These are phyloP conservation scores for Magnusiomyces paraingens DNA, from an alignment of 1,139 yeast species.

Conservation along the genomic window DNA sequence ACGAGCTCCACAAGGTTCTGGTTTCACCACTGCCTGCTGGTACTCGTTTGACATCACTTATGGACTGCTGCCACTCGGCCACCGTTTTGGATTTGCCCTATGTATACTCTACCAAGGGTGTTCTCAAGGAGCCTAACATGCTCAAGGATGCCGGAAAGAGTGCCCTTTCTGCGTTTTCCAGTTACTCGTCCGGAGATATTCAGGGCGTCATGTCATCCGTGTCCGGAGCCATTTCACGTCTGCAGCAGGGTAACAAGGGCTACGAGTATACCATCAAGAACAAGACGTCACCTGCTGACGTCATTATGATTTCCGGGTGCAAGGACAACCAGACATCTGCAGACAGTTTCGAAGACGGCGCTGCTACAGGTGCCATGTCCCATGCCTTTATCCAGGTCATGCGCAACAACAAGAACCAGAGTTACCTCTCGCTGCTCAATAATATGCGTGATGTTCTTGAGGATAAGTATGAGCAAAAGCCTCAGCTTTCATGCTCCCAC, in stretches of 20 bases:
- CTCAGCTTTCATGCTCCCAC: slow-evolving; percentile 79
- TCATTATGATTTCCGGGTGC: slow-evolving; percentile 80
- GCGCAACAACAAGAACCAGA: slow-evolving; percentile 60
- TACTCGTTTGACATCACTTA: slow-evolving; percentile 78
- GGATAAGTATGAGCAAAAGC: slow-evolving; percentile 76
- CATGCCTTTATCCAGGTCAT: slow-evolving; percentile 78
- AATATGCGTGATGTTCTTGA: slow-evolving; percentile 67
- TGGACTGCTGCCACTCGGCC: slow-evolving; percentile 93
- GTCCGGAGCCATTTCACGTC: slow-evolving; percentile 46
- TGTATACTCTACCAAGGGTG: slow-evolving; percentile 84
- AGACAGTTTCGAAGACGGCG: slow-evolving; percentile 73
- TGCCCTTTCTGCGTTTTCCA: slow-evolving; percentile 61
- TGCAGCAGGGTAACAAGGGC: slow-evolving; percentile 36
- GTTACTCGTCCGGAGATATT: slow-evolving; percentile 67
- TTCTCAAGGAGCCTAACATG: slow-evolving; percentile 80
- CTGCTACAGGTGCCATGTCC: slow-evolving; percentile 90
- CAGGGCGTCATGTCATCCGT: slow-evolving; percentile 47
- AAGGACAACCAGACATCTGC: slow-evolving; percentile 79
- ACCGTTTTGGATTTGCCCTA: slow-evolving; percentile 86
- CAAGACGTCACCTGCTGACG: slow-evolving; percentile 86
- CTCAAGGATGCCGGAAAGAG: slow-evolving; percentile 81
- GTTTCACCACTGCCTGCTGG: slow-evolving; percentile 76
- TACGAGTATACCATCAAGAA: slow-evolving; percentile 43
- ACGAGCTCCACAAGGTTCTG: slow-evolving; percentile 74
- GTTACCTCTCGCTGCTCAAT: slow-evolving; percentile 70